Evolutionary conservation across 352 stramenopile genomes (phyloP).

Genomic region (Plasmopara viticola): DNA sequence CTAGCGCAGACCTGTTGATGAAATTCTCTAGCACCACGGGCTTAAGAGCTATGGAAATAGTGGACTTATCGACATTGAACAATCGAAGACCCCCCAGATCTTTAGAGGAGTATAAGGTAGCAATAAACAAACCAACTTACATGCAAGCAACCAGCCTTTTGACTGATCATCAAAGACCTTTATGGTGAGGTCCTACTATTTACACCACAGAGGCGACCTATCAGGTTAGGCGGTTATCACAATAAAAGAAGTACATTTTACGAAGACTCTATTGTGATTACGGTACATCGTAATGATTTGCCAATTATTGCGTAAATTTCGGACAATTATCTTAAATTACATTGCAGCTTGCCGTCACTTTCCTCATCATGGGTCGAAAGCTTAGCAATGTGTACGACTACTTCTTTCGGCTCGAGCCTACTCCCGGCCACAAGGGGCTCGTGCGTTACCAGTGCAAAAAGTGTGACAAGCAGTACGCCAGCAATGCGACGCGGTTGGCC

Average conservation of each 20-base stretch:
- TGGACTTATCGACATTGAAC: conserved; percentile 1
- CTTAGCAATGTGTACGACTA: conserved; percentile 85
- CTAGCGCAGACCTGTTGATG: conserved; percentile 1
- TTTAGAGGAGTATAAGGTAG: neutral
- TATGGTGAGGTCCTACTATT: no score
- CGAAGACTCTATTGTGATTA: no score
- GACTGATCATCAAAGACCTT: no score
- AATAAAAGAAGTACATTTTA: no score
- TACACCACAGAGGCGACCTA: no score
- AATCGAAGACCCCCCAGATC: neutral
- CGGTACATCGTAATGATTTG: no score
- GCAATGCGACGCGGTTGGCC: conserved; percentile 72
- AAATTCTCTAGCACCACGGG: neutral
- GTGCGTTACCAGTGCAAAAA: conserved; percentile 86
- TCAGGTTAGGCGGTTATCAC: no score
- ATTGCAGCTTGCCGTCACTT: no score
- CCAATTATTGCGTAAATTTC: no score
- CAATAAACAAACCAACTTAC: neutral
- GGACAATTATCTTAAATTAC: no score
- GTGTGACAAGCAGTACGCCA: conserved; percentile 83
- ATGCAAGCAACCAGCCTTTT: no score
- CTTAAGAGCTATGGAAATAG: neutral
- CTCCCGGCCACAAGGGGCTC: conserved; percentile 54
- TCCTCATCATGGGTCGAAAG: conserved; percentile 52
- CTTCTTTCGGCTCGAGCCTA: conserved; percentile 67